These are phyloP conservation scores for Leucosporidium creatinivorum DNA, from an alignment of 768 basidiomycete species.

Conservation along the genomic window DNA sequence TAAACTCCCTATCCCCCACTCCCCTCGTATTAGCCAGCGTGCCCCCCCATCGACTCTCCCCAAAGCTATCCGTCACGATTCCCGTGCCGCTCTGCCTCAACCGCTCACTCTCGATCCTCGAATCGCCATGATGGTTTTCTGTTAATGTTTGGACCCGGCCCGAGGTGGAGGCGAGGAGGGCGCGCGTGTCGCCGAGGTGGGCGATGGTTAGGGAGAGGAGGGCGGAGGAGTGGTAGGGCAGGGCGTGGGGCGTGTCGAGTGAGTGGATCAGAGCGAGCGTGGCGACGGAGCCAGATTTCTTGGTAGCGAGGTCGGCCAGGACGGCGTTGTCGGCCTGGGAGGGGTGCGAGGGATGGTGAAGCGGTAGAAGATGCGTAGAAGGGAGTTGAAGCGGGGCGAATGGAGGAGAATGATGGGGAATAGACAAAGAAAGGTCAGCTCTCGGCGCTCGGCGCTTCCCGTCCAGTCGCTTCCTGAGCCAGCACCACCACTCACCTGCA, in stretches of 20 bases:
- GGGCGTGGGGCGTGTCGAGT: conserved; percentile 61
- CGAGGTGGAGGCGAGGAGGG: conserved; percentile 67
- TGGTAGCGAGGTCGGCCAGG: conserved; percentile 10
- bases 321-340: conserved; percentile 33
- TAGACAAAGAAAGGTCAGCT: background rate
- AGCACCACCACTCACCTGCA: conserved; percentile 12
- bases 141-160: conserved; percentile 80
- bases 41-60: conserved; percentile 95
- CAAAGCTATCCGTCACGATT: conserved; percentile 86
- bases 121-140: conserved; percentile 91
- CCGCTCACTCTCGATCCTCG: conserved; percentile 72
- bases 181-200: conserved; percentile 89
- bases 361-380: background rate
- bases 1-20: conserved; percentile 46
- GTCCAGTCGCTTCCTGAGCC: too few species aligned
- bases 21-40: conserved; percentile 85
- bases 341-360: background rate
- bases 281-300: conserved; percentile 65
- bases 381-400: background rate
- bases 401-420: background rate
- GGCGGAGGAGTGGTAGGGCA: conserved; percentile 74
- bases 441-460: too few species aligned
- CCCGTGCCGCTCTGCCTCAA: conserved; percentile 80
- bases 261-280: conserved; percentile 88
- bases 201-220: conserved; percentile 75